Conservation (phyloP, 768 basidiomycete species). For the Tephrocybe rancida region DNA sequence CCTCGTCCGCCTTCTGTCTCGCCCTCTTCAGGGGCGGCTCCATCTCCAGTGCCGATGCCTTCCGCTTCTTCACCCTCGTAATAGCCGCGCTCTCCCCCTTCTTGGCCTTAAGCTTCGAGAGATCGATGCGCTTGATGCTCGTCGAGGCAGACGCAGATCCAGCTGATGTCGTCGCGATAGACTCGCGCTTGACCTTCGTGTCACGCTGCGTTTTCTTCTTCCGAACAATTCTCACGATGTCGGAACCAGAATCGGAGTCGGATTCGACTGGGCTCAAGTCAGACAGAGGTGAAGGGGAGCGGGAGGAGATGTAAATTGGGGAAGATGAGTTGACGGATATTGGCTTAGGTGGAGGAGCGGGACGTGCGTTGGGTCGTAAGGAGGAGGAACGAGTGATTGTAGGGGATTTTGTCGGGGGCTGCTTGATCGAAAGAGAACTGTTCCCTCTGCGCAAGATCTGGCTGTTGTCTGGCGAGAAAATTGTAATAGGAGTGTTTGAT, state of each 20-base stretch:
- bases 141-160: background rate
- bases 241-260: slow-evolving; percentile 10
- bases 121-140: slow-evolving; percentile 2
- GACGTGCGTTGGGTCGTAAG: background rate
- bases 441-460: background rate
- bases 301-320: slow-evolving; percentile 18
- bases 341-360: background rate
- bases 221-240: slow-evolving; percentile 8
- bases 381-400: background rate
- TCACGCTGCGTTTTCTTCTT: slow-evolving; percentile 8
- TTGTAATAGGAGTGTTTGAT: background rate
- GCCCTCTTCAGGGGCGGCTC: slow-evolving; percentile 36
- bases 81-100: slow-evolving; percentile 25
- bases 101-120: slow-evolving; percentile 14
- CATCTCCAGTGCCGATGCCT: slow-evolving; percentile 18
- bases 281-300: slow-evolving; percentile 18
- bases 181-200: background rate
- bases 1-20: slow-evolving; percentile 11
- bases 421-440: background rate
- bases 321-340: background rate
- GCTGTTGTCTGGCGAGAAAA: background rate
- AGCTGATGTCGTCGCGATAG: background rate
- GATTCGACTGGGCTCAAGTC: slow-evolving; percentile 1
- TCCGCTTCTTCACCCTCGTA: slow-evolving; percentile 35
- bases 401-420: background rate